Evolutionary conservation across 1,139 yeast genomes (phyloP).

Genomic region (Ogataea hybrid): DNA sequence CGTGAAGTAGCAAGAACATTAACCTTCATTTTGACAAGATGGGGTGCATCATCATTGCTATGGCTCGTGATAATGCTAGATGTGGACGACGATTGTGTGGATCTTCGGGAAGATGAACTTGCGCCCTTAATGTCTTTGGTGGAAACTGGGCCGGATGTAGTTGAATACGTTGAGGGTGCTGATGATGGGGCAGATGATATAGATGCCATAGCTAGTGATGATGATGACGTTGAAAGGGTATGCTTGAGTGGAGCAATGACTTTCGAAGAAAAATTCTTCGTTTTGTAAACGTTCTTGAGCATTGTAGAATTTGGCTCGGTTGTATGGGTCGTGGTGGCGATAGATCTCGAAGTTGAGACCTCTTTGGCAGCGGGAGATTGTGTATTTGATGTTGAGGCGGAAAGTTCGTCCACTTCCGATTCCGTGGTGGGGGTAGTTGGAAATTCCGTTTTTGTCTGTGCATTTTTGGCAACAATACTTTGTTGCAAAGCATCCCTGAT

Average conservation of each 20-base stretch:
- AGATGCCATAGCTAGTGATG: conserved; percentile 1
- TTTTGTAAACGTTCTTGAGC: conserved; percentile 10
- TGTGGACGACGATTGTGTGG: neutral
- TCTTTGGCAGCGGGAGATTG: conserved; percentile 5
- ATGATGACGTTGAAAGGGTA: conserved; percentile 8
- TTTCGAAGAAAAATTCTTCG: conserved; percentile 18
- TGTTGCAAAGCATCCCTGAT: conserved; percentile 25
- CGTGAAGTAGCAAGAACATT: conserved; percentile 9
- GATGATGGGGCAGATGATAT: conserved; percentile 6
- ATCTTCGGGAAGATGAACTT: neutral
- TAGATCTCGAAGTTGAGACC: neutral
- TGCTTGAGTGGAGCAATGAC: conserved; percentile 22
- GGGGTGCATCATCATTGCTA: conserved; percentile 11
- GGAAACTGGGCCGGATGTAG: neutral
- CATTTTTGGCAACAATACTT: conserved; percentile 1
- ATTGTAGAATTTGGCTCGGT: conserved; percentile 13
- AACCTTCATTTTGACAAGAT: conserved; percentile 9
- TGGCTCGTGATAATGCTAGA: neutral
- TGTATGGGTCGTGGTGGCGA: conserved; percentile 11
- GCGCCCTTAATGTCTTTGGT: neutral
- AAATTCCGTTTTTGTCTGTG: neutral
- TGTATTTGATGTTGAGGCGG: neutral
- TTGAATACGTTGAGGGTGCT: neutral
- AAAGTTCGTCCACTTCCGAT: neutral
- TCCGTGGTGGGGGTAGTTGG: neutral